A percentile compares a stretch with the other conserved stretches of the same genome.
phyloP scores from a whole-genome alignment of 495 filamentous ascomycete genomes.

The Aspergillus indologenus region DNA sequence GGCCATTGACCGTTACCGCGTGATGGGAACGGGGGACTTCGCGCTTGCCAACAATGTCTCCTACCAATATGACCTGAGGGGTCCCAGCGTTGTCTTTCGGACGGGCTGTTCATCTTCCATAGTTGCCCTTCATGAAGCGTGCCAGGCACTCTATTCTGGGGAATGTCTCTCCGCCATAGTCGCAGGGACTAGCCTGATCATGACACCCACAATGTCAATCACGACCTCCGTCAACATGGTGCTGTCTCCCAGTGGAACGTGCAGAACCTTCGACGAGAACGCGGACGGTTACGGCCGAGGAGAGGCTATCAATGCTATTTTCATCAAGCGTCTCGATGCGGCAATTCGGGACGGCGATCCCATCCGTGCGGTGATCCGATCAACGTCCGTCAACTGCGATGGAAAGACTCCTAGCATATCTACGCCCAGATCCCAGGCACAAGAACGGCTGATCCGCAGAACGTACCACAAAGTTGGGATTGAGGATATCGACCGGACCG shows the following conservation, averaged over 20 bases:
- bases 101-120: constrained; percentile 41
- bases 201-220: constrained; percentile 27
- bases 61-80: constrained; percentile 32
- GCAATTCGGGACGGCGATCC: constrained; percentile 33
- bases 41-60: constrained; percentile 30
- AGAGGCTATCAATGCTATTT: constrained; percentile 43
- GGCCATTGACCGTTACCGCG: background rate
- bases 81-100: constrained; percentile 32
- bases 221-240: constrained; percentile 25
- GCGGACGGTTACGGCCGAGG: constrained; percentile 64
- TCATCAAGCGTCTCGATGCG: constrained; percentile 27
- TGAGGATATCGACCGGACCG: constrained; percentile 22
- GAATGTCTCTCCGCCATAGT: constrained; percentile 41
- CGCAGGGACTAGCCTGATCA: constrained; percentile 38
- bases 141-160: constrained; percentile 29
- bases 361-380: constrained; percentile 39
- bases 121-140: constrained; percentile 33
- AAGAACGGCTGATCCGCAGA: constrained; percentile 20
- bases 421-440: constrained; percentile 2
- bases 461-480: constrained; percentile 25
- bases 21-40: constrained; percentile 2
- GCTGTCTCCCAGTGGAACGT: constrained; percentile 26
- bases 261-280: constrained; percentile 55
- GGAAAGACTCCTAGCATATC: constrained; percentile 20
- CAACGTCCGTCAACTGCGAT: constrained; percentile 32